Evolutionary conservation across 257 asterid genomes (phyloP), one percentile per base, ranked within the genome.

Genomic region (Solanum acaule): DNA sequence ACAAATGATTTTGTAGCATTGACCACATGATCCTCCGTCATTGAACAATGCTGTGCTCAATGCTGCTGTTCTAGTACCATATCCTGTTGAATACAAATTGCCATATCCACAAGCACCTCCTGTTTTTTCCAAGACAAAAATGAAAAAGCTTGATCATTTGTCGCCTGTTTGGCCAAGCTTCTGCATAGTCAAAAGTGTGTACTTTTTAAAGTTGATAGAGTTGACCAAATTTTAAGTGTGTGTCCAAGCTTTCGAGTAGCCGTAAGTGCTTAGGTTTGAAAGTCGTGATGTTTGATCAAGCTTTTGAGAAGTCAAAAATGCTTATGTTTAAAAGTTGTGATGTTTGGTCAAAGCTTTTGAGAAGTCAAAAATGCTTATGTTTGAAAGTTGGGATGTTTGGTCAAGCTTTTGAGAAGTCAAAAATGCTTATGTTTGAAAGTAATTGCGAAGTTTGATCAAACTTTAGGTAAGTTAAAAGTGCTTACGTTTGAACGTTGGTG

Each of bases 1-100:
- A 70, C 98, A 94, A 5, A 92, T 91, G 25, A 94, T 91, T 93
- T 89, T 92, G 91, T 76, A 94, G 59, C 98, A 94, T 68, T 93
- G 96, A n/a, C 98, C 98, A 67, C 98, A 94, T 34, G 91, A 65
- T 46, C 87, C 91, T 78, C 91, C 91, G 70, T 79, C 82, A 23
- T 89, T 89, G 88, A 90, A 90, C 89, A 90, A 90, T 88, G 90
- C 90, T 3, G 87, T 90, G 52, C 91, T 90, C 89, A 90, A 88
- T 63, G 91, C 91, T 27, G 91, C 89, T 12, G 90, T 88, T 7
- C 91, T 88, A 20, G 91, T 90, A 38, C 91, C 90, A 79, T 90
- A 90, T 16, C 90, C 87, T 18, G 90, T 88, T 16, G 90, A 14
- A 81, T 88, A 85, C 87, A 88, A 71, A 87, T 88, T 78, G 3